phyloP scores from a whole-genome alignment of 2,329 filamentous ascomycete genomes.

The Cordyceps cicadae region DNA sequence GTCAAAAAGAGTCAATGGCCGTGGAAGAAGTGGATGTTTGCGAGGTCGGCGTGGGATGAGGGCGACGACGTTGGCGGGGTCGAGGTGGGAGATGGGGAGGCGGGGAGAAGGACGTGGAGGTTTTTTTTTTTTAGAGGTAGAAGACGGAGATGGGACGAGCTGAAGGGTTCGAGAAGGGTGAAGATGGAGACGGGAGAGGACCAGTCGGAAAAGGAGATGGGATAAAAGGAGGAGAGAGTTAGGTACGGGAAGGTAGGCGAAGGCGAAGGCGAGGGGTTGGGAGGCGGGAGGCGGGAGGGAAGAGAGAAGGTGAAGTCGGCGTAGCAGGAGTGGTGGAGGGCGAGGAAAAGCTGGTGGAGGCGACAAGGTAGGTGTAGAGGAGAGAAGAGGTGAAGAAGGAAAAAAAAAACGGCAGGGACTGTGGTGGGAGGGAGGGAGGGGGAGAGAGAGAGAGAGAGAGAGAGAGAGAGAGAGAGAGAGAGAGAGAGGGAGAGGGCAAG shows the following conservation, averaged over 20 bases:
- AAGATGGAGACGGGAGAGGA: conserved; percentile 15
- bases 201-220: conserved; percentile 14
- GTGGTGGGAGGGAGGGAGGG: too few species aligned
- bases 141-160: conserved; percentile 13
- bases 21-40: conserved; percentile 5
- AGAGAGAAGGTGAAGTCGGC: conserved; percentile 17
- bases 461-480: too few species aligned
- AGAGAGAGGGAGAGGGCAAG: neutral
- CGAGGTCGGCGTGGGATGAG: conserved; percentile 10
- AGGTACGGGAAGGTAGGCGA: neutral
- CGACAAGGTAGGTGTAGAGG: conserved; percentile 16
- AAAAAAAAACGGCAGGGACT: conserved; percentile 8
- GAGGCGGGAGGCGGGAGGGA: conserved; percentile 15
- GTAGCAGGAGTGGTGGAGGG: conserved; percentile 19
- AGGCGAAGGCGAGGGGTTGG: conserved; percentile 12
- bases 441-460: too few species aligned
- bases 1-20: conserved; percentile 21
- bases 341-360: conserved; percentile 16
- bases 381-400: conserved; percentile 27
- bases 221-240: conserved; percentile 12
- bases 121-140: conserved; percentile 3
- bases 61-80: conserved; percentile 18
- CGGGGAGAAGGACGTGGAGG: conserved; percentile 14
- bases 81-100: conserved; percentile 16
- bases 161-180: conserved; percentile 9